These are phyloP conservation scores for Diplotaxis tenuifolia DNA, from an alignment of 345 rosid genomes.

Conservation along the genomic window DNA sequence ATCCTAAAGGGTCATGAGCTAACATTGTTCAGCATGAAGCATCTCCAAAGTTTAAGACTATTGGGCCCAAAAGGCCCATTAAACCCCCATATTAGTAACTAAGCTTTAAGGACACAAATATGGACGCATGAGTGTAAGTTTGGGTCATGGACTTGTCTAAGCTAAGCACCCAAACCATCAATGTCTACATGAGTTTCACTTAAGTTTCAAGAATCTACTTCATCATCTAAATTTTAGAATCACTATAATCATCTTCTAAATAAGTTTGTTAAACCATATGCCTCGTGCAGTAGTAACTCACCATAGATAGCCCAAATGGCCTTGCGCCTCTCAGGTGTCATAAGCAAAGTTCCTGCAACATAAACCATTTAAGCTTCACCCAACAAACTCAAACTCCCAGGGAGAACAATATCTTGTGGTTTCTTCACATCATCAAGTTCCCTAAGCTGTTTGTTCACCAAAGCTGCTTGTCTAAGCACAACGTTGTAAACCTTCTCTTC, in stretches of 20 bases:
- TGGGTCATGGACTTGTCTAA: constrained; percentile 4
- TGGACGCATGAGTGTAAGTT: neutral
- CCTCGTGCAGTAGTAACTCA: constrained; percentile 26
- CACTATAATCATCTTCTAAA: neutral
- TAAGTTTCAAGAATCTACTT: neutral
- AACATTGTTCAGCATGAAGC: neutral
- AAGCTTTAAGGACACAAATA: neutral
- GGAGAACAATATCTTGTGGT: constrained; percentile 49
- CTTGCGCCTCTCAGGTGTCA: constrained; percentile 67
- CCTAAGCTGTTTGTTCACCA: constrained; percentile 56
- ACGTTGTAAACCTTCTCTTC: constrained; percentile 80
- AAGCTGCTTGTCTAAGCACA: constrained; percentile 80
- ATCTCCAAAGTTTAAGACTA: neutral
- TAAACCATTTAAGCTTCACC: constrained; percentile 53
- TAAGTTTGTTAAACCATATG: neutral
- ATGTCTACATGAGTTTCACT: neutral
- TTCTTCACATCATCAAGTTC: constrained; percentile 56
- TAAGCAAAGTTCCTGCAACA: constrained; percentile 63
- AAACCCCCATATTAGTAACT: neutral
- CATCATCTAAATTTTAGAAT: no score
- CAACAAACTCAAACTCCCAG: constrained; percentile 56
- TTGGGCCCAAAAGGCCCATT: constrained; percentile 33
- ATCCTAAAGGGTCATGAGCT: neutral
- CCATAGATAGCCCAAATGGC: constrained; percentile 87
- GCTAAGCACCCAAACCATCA: constrained; percentile 1